These are phyloP conservation scores for Nemania sp. DNA, from an alignment of 2,329 filamentous ascomycete species.

Conservation along the genomic window DNA sequence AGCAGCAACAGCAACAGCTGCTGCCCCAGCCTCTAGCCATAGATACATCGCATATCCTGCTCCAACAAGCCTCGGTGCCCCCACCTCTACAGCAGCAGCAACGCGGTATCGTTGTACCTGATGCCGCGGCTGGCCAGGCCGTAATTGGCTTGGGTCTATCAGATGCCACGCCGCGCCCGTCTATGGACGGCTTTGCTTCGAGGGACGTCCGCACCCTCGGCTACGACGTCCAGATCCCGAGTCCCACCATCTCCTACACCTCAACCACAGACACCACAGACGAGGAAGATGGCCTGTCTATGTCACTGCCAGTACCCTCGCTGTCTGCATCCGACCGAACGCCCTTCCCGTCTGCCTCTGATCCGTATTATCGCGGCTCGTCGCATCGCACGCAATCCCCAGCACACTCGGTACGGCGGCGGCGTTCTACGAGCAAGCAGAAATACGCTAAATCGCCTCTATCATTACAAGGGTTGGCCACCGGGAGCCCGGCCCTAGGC, in stretches of 20 bases:
- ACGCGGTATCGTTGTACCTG: not conserved
- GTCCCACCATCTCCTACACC: constrained; percentile 62
- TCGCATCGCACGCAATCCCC: constrained; percentile 28
- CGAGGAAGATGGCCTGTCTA: constrained; percentile 75
- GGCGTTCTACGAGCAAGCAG: constrained; percentile 48
- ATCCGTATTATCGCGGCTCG: constrained; percentile 61
- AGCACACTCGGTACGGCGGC: constrained; percentile 44
- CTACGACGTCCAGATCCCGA: constrained; percentile 44
- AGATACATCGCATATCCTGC: constrained; percentile 19
- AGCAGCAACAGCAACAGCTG: constrained; percentile 5
- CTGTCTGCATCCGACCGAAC: constrained; percentile 46
- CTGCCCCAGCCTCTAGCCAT: constrained; percentile 43
- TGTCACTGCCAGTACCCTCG: constrained; percentile 53
- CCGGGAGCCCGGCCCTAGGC: constrained; percentile 48
- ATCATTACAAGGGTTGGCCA: constrained; percentile 57
- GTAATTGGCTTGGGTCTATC: constrained; percentile 52
- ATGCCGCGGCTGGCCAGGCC: constrained; percentile 9
- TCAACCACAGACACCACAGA: constrained; percentile 86
- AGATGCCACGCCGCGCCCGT: constrained; percentile 50
- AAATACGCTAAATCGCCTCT: constrained; percentile 62
- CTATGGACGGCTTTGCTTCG: constrained; percentile 51
- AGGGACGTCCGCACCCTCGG: constrained; percentile 36
- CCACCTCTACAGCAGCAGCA: constrained; percentile 25
- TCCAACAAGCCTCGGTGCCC: constrained; percentile 27
- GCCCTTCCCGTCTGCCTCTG: constrained; percentile 59